Conservation (phyloP, 208 protist species). For the Leishmania arabica region DNA sequence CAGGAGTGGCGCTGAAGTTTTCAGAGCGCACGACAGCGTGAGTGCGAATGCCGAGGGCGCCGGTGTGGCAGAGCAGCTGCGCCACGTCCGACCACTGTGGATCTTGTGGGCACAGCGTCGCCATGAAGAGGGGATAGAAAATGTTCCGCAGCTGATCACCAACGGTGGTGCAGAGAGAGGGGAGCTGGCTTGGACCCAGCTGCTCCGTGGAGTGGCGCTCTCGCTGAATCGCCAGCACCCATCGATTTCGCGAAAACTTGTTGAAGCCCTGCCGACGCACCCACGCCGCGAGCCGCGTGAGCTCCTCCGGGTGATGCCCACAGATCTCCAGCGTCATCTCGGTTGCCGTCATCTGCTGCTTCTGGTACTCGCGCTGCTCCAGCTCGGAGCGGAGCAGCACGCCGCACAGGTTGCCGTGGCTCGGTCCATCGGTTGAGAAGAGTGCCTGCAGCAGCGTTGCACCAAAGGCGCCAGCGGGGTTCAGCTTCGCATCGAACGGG, state of each 20-base stretch:
- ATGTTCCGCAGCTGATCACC: conserved; percentile 92
- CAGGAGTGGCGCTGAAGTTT: conserved; percentile 44
- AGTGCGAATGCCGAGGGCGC: conserved; percentile 93
- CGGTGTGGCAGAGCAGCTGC: conserved; percentile 93
- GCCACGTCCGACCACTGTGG: conserved; percentile 90
- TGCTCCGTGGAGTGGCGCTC: conserved; percentile 20
- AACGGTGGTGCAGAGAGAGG: conserved; percentile 52
- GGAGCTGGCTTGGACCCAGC: conserved; percentile 44
- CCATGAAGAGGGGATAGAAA: conserved; percentile 99
- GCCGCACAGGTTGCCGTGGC: conserved; percentile 78
- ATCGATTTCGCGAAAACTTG: conserved; percentile 76
- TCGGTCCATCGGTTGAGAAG: conserved; percentile 72
- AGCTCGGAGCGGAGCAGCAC: conserved; percentile 79
- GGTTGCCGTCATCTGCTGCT: conserved; percentile 56
- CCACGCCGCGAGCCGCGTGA: conserved; percentile 75
- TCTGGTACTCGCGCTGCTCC: conserved; percentile 75
- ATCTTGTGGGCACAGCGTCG: conserved; percentile 91
- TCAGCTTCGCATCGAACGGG: conserved; percentile 69
- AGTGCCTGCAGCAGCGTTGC: conserved; percentile 77
- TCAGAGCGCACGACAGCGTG: conserved; percentile 43
- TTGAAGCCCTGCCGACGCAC: conserved; percentile 84
- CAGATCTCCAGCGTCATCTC: conserved; percentile 76
- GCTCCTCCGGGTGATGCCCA: conserved; percentile 74
- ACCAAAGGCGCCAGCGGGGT: conserved; percentile 73
- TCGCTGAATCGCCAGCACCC: conserved; percentile 64